Evolutionary conservation across 2,329 filamentous ascomycete genomes (phyloP).

Genomic region (Clarireedia hainanense): DNA sequence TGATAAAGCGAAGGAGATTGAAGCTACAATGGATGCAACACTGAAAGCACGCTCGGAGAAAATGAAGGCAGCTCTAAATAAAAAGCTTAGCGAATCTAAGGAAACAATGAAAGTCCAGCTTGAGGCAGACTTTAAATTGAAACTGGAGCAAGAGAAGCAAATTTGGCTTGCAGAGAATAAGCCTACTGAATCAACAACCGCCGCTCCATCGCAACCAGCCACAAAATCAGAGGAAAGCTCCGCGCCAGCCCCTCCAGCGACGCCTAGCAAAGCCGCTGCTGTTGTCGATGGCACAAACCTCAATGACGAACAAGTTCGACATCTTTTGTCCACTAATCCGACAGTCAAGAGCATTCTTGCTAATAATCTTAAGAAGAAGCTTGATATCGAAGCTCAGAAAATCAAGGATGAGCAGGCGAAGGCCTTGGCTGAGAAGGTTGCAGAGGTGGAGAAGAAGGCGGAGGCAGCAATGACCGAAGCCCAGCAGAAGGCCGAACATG

Average conservation of each 20-base stretch:
- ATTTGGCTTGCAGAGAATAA: constrained; percentile 51
- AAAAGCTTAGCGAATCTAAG: constrained; percentile 53
- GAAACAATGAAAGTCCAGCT: constrained; percentile 46
- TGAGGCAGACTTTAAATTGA: constrained; percentile 38
- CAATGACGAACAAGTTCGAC: constrained; percentile 46
- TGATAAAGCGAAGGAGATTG: constrained; percentile 47
- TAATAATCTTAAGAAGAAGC: constrained; percentile 58
- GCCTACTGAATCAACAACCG: constrained; percentile 18
- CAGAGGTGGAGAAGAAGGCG: constrained; percentile 40
- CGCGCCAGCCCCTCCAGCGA: constrained; percentile 11
- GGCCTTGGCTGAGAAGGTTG: constrained; percentile 40
- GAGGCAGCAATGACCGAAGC: constrained; percentile 36
- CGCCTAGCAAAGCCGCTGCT: constrained; percentile 16
- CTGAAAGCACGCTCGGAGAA: constrained; percentile 59
- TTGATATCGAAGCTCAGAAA: constrained; percentile 52
- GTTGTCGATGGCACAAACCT: constrained; percentile 8
- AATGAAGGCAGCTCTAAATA: constrained; percentile 61
- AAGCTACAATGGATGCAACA: constrained; percentile 51
- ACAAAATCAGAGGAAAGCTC: constrained; percentile 28
- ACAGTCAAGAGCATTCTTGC: constrained; percentile 37
- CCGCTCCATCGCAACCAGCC: constrained; percentile 31
- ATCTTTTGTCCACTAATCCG: constrained; percentile 47
- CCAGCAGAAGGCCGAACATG: constrained; percentile 35
- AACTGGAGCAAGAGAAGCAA: constrained; percentile 54
- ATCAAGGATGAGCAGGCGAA: constrained; percentile 42